These are phyloP conservation scores for Tetrapyrgos nigripes DNA, from an alignment of 1,284 basidiomycete species.

Conservation along the genomic window DNA sequence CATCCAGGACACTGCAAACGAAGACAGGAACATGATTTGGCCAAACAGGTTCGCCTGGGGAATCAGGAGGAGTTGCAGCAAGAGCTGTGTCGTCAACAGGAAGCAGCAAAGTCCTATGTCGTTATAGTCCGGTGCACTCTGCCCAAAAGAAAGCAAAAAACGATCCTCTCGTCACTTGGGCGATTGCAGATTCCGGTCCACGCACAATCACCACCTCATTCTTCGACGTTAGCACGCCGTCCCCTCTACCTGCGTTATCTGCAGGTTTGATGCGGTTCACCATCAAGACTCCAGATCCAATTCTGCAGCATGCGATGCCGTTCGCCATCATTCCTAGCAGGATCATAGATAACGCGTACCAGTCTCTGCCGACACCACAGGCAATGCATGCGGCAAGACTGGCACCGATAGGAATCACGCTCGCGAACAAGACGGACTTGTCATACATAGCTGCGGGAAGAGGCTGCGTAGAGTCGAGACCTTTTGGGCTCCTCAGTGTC, in stretches of 20 bases:
- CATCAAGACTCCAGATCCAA: slow-evolving; percentile 30
- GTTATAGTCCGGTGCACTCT: slow-evolving; percentile 24
- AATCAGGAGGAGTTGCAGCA: slow-evolving; percentile 35
- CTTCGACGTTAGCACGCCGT: neutral
- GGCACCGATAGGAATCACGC: slow-evolving; percentile 28
- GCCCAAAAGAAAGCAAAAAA: too few species aligned
- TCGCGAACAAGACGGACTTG: slow-evolving; percentile 20
- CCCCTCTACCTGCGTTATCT: neutral
- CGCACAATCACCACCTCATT: neutral
- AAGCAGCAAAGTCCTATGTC: slow-evolving; percentile 32
- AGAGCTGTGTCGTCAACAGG: slow-evolving; percentile 34
- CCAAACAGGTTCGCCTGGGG: slow-evolving; percentile 37
- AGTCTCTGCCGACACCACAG: slow-evolving; percentile 29
- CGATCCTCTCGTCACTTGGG: slow-evolving; percentile 32
- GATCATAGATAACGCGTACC: slow-evolving; percentile 36
- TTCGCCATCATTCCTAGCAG: slow-evolving; percentile 35
- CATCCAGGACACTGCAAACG: slow-evolving; percentile 33
- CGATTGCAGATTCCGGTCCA: slow-evolving; percentile 36
- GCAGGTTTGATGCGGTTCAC: neutral
- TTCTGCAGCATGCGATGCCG: slow-evolving; percentile 32
- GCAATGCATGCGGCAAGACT: slow-evolving; percentile 30
- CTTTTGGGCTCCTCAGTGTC: neutral
- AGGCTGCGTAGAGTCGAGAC: neutral
- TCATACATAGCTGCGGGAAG: neutral
- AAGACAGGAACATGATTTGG: slow-evolving; percentile 37